Percentiles rank a stretch among this genome's conserved stretches.
These are phyloP conservation scores for Colletotrichum sp. DNA, from an alignment of 2,329 filamentous ascomycete species.

Conservation along the genomic window DNA sequence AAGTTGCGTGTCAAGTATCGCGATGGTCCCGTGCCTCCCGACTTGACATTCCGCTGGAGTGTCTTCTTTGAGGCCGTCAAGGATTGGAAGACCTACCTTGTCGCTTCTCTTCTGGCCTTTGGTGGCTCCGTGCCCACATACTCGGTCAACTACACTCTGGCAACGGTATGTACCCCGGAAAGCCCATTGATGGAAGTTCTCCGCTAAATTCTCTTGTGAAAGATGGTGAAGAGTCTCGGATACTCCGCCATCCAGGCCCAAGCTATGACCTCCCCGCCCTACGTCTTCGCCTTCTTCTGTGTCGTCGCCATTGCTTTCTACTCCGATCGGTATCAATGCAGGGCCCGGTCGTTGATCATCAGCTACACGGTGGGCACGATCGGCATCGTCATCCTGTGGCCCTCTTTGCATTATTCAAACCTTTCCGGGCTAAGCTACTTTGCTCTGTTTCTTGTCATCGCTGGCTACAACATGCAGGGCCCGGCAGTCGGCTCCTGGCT, in stretches of 20 bases:
- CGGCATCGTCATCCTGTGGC: neutral
- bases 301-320: neutral
- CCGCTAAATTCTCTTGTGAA: neutral
- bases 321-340: neutral
- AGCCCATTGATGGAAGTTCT: neutral
- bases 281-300: neutral
- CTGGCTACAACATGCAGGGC: slow-evolving; percentile 1
- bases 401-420: neutral
- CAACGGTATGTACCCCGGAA: neutral
- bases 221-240: neutral
- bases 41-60: neutral
- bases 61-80: neutral
- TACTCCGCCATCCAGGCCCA: neutral
- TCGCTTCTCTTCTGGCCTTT: neutral
- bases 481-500: slow-evolving; percentile 12
- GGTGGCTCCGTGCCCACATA: neutral
- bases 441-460: neutral
- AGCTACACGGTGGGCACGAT: neutral
- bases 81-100: neutral
- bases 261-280: neutral
- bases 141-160: neutral
- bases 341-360: neutral
- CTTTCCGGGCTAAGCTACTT: neutral
- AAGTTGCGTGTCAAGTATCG: neutral
- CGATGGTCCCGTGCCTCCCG: neutral